phyloP scores from a whole-genome alignment of 345 rosid genomes.

The Balakata baccata region DNA sequence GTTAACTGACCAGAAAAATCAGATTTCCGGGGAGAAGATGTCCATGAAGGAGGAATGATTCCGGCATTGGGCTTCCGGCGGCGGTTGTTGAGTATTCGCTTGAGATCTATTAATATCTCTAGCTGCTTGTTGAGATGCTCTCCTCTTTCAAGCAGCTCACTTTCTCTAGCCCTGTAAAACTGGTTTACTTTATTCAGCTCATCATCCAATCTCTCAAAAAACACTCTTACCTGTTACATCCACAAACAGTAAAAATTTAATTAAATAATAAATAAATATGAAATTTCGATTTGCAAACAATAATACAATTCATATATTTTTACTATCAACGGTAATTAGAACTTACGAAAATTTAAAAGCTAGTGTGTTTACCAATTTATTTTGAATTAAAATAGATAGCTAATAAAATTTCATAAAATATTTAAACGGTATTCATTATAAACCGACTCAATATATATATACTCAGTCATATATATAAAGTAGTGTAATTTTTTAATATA shows the following conservation, averaged over 20 bases:
- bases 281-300: no score
- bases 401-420: no score
- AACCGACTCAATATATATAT: no score
- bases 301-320: no score
- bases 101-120: slow-evolving; percentile 56
- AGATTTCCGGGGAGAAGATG: slow-evolving; percentile 49
- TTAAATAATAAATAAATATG: no score
- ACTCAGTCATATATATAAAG: no score
- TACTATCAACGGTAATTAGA: no score
- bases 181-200: slow-evolving; percentile 86
- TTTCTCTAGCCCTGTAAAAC: slow-evolving; percentile 69
- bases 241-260: background rate
- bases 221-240: slow-evolving; percentile 49
- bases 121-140: slow-evolving; percentile 70
- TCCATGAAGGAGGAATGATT: slow-evolving; percentile 39
- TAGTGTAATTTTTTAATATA: no score
- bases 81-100: slow-evolving; percentile 49
- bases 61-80: slow-evolving; percentile 43
- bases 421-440: no score
- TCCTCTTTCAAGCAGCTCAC: slow-evolving; percentile 78
- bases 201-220: slow-evolving; percentile 64
- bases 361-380: no score
- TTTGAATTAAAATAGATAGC: no score
- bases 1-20: slow-evolving; percentile 52
- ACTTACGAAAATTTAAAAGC: no score